Evolutionary conservation across 108 stramenopile genomes (phyloP), one percentile per base, ranked within the genome.

Genomic region (Parietichytrium sp.): DNA sequence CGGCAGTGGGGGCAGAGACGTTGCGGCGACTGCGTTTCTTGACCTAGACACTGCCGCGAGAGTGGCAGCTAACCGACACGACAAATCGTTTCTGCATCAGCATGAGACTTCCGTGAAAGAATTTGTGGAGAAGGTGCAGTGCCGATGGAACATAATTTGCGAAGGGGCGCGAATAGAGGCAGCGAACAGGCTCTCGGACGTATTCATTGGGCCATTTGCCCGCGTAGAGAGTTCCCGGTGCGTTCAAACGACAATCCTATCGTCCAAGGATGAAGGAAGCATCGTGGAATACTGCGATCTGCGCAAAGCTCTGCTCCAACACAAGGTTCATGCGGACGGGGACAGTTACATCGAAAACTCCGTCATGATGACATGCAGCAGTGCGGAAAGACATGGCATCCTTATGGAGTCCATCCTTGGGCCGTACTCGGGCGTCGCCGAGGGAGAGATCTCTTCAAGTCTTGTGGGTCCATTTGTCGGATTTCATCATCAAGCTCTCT

Each of bases 381-480:
- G 88, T 47, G 85, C 85, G 29, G 93, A 92, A 7, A 91, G 93
- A 2, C 80, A 90, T 31, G 86, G 87, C 85, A 83, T 89, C n/a
- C 90, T 94, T 6, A 88, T 85, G 20, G 84, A 88, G 12, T 81
- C 88, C 20, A 83, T 94, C 15, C 78, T 93, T 42, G 96, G 96
- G n/a, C 94, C 96, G 18, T 94, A 94, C 80, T 86, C 90, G 3
- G 92, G 93, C 49, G 90, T 94, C 0, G 87, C 89, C 42, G 90
- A 87, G 3, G 94, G 94, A 10, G 96, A 96, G 81, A 80, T 91
- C 3, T 93, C 93, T 53, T 87, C 89, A 29, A 90, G 91, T 8
- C 48, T 96, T 29, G 82, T 96, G 42, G 96, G 96, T 4, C 94
- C 94, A 54, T 93, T 92, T 83, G 92, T 93, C 54, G 93, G 93